A percentile compares a stretch with the other conserved stretches of the same genome.
Evolutionary conservation across 805 yeast genomes (phyloP).

Genomic region (Metschnikowia henanensis): DNA sequence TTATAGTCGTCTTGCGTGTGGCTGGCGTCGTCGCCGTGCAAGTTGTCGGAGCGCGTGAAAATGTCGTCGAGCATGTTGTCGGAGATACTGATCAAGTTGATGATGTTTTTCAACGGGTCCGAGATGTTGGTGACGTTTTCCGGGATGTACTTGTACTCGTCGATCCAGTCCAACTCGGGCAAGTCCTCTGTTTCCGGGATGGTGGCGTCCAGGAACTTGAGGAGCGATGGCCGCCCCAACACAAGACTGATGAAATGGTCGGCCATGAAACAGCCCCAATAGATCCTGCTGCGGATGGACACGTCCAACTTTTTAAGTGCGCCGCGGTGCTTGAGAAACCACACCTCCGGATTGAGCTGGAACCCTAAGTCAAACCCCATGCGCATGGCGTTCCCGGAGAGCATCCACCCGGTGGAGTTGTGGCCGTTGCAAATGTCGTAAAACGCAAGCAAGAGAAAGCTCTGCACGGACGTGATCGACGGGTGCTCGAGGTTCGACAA

Average conservation of each 20-base stretch:
- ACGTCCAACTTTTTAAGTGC: constrained; percentile 49
- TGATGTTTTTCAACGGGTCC: constrained; percentile 43
- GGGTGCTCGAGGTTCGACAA: constrained; percentile 43
- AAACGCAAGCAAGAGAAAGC: constrained; percentile 56
- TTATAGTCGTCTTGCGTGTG: constrained; percentile 38
- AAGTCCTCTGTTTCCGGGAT: constrained; percentile 58
- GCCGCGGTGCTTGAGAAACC: constrained; percentile 45
- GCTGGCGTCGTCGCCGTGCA: constrained; percentile 23
- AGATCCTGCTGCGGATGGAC: constrained; percentile 57
- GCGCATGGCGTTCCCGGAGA: constrained; percentile 59
- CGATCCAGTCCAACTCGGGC: constrained; percentile 64
- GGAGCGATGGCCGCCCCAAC: constrained; percentile 56
- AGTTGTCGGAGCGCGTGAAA: constrained; percentile 36
- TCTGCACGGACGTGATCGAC: constrained; percentile 58
- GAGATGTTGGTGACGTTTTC: constrained; percentile 37
- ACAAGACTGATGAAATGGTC: constrained; percentile 62
- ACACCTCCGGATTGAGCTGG: constrained; percentile 59
- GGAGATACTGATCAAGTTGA: constrained; percentile 43
- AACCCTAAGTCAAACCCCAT: constrained; percentile 68
- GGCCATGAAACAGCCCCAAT: constrained; percentile 67
- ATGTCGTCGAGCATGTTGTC: constrained; percentile 47
- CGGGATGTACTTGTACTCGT: constrained; percentile 48
- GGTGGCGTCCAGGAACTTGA: constrained; percentile 57
- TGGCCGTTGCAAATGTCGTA: constrained; percentile 62
- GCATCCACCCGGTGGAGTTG: constrained; percentile 62